phyloP scores from a whole-genome alignment of 2,329 filamentous ascomycete species.

The Sphaerulina musiva region DNA sequence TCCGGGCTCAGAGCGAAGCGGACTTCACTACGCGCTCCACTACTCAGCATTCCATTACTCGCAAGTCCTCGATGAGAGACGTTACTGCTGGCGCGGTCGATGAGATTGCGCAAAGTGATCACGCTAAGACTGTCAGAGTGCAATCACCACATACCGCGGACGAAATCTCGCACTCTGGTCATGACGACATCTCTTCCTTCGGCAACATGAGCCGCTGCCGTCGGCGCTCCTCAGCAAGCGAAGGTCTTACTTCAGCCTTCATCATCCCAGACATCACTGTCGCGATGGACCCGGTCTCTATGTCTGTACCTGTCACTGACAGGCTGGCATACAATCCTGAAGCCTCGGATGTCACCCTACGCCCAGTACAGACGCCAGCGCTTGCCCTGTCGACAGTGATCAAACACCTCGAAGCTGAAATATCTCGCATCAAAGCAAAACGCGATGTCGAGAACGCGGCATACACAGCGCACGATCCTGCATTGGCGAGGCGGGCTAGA shows the following conservation, averaged over 20 bases:
- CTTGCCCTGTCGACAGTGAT: slow-evolving; percentile 74
- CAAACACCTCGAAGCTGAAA: slow-evolving; percentile 73
- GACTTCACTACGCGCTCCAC: slow-evolving; percentile 39
- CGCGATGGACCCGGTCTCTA: slow-evolving; percentile 18
- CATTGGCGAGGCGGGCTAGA: slow-evolving; percentile 59
- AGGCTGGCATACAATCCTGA: slow-evolving; percentile 32
- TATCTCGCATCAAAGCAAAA: slow-evolving; percentile 66
- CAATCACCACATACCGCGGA: slow-evolving; percentile 34
- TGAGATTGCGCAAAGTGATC: slow-evolving; percentile 30
- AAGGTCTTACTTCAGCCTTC: slow-evolving; percentile 54
- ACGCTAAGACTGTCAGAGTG: slow-evolving; percentile 33
- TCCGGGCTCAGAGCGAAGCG: slow-evolving; percentile 15
- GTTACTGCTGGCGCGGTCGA: slow-evolving; percentile 35
- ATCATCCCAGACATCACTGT: slow-evolving; percentile 59
- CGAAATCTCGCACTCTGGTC: slow-evolving; percentile 27
- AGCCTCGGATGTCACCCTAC: slow-evolving; percentile 54
- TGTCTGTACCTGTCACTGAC: slow-evolving; percentile 30
- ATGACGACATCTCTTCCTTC: slow-evolving; percentile 41
- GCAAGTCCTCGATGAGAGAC: slow-evolving; percentile 53
- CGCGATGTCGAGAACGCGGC: slow-evolving; percentile 55
- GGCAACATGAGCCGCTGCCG: slow-evolving; percentile 47
- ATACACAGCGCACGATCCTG: slow-evolving; percentile 62
- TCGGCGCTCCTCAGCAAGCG: slow-evolving; percentile 41
- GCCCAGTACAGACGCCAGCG: slow-evolving; percentile 59
- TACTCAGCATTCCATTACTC: slow-evolving; percentile 38